Base-by-base conservation (phyloP, 2,329 filamentous ascomycete species). In the Pyrenophora graminea region DNA sequence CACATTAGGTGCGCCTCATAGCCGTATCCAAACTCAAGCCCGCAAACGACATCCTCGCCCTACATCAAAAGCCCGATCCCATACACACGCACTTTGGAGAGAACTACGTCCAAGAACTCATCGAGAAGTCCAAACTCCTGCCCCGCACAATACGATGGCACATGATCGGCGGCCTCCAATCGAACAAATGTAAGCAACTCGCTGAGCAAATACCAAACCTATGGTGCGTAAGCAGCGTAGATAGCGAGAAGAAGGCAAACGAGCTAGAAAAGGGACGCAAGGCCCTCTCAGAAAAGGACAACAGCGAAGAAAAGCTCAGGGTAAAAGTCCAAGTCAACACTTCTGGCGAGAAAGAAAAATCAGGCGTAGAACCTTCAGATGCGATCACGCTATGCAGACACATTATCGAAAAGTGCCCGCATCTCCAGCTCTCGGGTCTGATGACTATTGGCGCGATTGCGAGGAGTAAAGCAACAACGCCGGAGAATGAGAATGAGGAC, bases 361-460 rank as follows among this genome's bases (percentile, higher is more conserved):
- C 89, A 3, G 94, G 94, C 17, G 87, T 91, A 39, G 77, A 84
- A 5, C 93, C 92, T 0, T 81, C 80, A 1, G 76, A 81, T 12
- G 78, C 88, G 48, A 79, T 84, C 1, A 79, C 76, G 0, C 77
- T 97, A 33, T 93, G 90, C 70, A 80, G 80, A 45, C 82, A 88
- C 66, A 84, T 99, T 45, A 72, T 83, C 9, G 79, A 87, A 4
- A 79, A 84, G 32, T 96, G 91, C 71, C 86, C 89, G 1, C 81
- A 86, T 69, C 77, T 99, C 32, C 78, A 83, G 49, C 78, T 99
- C 2, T 80, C 88, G 25, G 94, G 94, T 0, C 75, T 99, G 32
- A 99, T 99, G 94, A 99, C 94, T 2, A 97, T 99, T 67, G 94
- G 94, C 1, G 91, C 93, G 15, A 96, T 97, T 71, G 93, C 91